Evolutionary conservation across 2,329 filamentous ascomycete genomes (phyloP).

Genomic region (Ophiosphaerella herpotricha): DNA sequence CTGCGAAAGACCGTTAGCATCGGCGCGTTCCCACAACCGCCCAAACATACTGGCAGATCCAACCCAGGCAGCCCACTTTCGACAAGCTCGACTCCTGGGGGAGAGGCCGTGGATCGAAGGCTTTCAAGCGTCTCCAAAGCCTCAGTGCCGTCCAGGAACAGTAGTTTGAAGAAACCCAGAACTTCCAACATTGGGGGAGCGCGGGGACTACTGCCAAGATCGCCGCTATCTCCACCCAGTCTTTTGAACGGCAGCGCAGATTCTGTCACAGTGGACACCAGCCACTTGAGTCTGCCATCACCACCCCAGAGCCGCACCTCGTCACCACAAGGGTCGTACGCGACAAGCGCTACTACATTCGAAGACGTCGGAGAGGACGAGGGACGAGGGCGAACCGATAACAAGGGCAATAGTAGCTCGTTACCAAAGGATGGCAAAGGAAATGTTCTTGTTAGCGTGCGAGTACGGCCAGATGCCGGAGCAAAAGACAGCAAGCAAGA

Average conservation of each 20-base stretch:
- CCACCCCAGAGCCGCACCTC: conserved; percentile 88
- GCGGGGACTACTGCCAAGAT: conserved; percentile 38
- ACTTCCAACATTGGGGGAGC: conserved; percentile 44
- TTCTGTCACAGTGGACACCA: conserved; percentile 70
- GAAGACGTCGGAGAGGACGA: conserved; percentile 75
- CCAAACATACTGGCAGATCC: conserved; percentile 61
- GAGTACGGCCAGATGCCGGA: conserved; percentile 81
- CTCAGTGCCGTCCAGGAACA: conserved; percentile 34
- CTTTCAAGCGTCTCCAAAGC: conserved; percentile 32
- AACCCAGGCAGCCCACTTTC: conserved; percentile 59
- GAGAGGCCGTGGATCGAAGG: conserved; percentile 40
- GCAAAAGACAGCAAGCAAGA: conserved; percentile 68
- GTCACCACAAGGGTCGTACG: conserved; percentile 89
- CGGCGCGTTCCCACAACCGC: conserved; percentile 89
- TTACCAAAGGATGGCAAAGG: conserved; percentile 75
- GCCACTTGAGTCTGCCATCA: conserved; percentile 75
- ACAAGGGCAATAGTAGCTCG: conserved; percentile 33
- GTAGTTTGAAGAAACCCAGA: conserved; percentile 55
- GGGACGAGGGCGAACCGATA: conserved; percentile 54
- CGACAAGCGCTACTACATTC: conserved; percentile 83
- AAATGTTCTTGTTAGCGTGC: conserved; percentile 93
- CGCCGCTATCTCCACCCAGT: conserved; percentile 65
- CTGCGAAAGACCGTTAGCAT: conserved; percentile 90
- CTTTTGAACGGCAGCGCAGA: conserved; percentile 79
- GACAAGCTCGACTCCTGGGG: conserved; percentile 52